Evolutionary conservation across 805 yeast species (phyloP).

Genomic region (Ogataea pini): DNA sequence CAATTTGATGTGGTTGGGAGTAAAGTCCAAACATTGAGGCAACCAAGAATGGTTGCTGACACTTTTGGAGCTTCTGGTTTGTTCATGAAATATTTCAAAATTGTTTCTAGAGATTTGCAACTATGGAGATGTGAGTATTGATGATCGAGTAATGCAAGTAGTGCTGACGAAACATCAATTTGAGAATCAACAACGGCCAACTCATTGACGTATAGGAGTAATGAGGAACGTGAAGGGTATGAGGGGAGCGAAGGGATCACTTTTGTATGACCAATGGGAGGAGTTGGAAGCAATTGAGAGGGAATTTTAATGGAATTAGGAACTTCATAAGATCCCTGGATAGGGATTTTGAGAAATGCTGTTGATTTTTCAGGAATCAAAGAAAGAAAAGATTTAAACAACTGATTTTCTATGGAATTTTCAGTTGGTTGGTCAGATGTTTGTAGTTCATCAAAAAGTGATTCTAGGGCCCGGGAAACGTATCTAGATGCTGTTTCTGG

Average conservation of each 20-base stretch:
- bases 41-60: neutral
- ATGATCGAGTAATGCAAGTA: neutral
- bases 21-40: neutral
- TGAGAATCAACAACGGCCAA: neutral
- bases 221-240: neutral
- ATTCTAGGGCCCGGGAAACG: neutral
- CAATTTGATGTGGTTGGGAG: neutral
- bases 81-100: slow-evolving; percentile 12
- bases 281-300: neutral
- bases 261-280: neutral
- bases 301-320: neutral
- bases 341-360: neutral
- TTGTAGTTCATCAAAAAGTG: neutral
- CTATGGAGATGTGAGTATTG: slow-evolving; percentile 6
- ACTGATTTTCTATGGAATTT: neutral
- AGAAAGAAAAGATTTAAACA: neutral
- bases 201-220: neutral
- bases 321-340: neutral
- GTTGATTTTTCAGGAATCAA: neutral
- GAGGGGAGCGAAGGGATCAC: neutral
- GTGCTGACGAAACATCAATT: neutral
- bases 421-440: neutral
- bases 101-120: slow-evolving; percentile 12
- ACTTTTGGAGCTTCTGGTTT: neutral
- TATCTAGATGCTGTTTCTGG: neutral